Base-by-base conservation (phyloP, 2,329 filamentous ascomycete species). In the Coccinonectria pachysandricola region DNA sequence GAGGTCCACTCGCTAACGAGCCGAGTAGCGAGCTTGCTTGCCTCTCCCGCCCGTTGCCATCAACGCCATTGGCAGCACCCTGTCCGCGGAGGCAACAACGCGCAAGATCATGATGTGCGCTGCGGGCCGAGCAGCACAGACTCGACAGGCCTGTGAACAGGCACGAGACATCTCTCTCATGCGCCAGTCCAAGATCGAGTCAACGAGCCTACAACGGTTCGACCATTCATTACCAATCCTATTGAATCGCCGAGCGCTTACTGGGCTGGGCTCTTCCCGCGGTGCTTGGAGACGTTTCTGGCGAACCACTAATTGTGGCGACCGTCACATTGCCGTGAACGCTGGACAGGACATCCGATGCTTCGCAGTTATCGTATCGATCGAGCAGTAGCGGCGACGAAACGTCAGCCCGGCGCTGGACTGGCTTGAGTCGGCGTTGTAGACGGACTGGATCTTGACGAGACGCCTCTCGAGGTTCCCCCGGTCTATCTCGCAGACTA, bases 31-130 rank as follows among this genome's bases (percentile, higher is more conserved):
- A n/a, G n/a, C n/a, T n/a, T 30, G 40, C 36, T 46, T 46, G 43
- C 43, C 31, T 42, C 37, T 46, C 43, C 43, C 43, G 43, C 34
- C 43, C 39, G 39, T 45, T 31, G 41, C 31, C 42, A 45, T 45
- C 42, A 42, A 45, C 42, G 37, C 42, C 42, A 44, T 45, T 38
- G 34, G 38, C 17, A 28, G 34, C 28, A 34, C 23, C 27, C 30
- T 28, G 30, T 43, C 37, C 39, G 37, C 37, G 18, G 42, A 40
- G 36, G 40, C 27, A 26, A 37, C 35, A 34, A 34, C 28, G 29
- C 35, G 36, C 25, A 40, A 32, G 37, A 35, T 33, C 30, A 36
- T 45, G 30, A 42, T 40, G 35, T 43, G 38, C 40, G 34, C 31
- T 36, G 32, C 42, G 34, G 36, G 42, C 42, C 42, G 42, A 45